Conservation (phyloP, 2,329 filamentous ascomycete genomes). For the Blastomyces silverae region DNA sequence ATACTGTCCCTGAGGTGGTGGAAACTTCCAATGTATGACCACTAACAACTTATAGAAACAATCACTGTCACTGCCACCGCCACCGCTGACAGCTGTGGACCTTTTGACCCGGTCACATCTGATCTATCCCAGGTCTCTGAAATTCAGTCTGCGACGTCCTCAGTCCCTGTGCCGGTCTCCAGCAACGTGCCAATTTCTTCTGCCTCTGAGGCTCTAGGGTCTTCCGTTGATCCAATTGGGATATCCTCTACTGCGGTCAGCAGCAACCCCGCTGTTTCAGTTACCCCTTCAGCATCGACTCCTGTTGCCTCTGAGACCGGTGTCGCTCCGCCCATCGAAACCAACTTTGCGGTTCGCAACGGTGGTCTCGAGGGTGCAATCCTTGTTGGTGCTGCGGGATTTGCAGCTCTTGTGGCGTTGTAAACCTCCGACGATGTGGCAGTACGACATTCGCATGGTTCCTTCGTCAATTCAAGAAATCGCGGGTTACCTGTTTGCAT, state of each 20-base stretch:
- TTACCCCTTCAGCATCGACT: not conserved
- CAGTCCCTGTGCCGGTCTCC: not conserved
- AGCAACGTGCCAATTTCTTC: not conserved
- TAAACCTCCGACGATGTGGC: slow-evolving; percentile 3
- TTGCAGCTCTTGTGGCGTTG: slow-evolving; percentile 18
- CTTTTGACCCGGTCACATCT: not conserved
- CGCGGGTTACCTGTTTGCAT: slow-evolving; percentile 4
- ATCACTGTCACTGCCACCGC: slow-evolving; percentile 9
- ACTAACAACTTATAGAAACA: not conserved
- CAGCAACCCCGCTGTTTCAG: not conserved
- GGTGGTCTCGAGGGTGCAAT: slow-evolving; percentile 10
- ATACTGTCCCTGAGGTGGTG: not conserved
- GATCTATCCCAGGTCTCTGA: not conserved
- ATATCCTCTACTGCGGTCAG: not conserved
- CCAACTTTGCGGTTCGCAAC: slow-evolving; percentile 12
- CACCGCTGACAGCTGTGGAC: not conserved
- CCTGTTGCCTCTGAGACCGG: not conserved
- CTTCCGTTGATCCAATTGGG: slow-evolving; percentile 4
- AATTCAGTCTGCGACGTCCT: not conserved
- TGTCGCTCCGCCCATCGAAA: slow-evolving; percentile 1
- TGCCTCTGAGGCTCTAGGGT: not conserved
- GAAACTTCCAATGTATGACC: not conserved
- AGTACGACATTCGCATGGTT: not conserved
- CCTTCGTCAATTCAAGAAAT: not conserved
- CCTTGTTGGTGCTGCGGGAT: slow-evolving; percentile 13